These are phyloP conservation scores for Linum tenue DNA, from an alignment of 345 rosid genomes.

Conservation along the genomic window DNA sequence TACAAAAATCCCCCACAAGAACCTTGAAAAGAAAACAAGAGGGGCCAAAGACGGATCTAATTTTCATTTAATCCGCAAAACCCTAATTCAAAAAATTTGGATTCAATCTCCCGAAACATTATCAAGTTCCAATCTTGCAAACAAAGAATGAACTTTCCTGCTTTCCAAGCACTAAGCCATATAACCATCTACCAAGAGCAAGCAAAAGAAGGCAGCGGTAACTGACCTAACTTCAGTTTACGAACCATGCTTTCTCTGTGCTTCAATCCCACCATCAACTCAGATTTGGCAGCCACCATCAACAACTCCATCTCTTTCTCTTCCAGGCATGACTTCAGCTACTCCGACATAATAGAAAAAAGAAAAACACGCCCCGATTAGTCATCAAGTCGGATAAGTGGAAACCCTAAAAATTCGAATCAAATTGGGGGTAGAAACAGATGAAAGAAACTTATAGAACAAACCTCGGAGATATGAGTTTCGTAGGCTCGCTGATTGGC, in stretches of 20 bases:
- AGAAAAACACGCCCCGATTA: constrained; percentile 1
- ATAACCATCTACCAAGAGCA: neutral
- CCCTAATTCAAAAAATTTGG: neutral
- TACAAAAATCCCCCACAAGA: neutral
- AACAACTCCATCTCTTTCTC: constrained; percentile 35
- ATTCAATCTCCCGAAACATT: neutral
- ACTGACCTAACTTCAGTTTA: constrained; percentile 45
- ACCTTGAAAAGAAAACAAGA: neutral
- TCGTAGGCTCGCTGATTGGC: constrained; percentile 39
- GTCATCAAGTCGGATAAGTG: constrained; percentile 2
- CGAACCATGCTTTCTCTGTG: constrained; percentile 41
- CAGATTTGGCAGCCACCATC: constrained; percentile 42
- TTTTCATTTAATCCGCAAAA: neutral
- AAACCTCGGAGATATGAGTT: constrained; percentile 46
- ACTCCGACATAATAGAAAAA: constrained; percentile 1
- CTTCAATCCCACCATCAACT: constrained; percentile 48
- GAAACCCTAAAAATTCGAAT: constrained; percentile 25
- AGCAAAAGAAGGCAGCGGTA: constrained; percentile 2
- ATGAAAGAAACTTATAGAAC: neutral
- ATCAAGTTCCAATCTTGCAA: neutral
- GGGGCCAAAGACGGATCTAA: neutral
- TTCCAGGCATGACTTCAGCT: constrained; percentile 37
- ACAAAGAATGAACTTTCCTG: neutral
- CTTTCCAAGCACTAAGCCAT: neutral
- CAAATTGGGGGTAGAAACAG: constrained; percentile 10